phyloP scores from a whole-genome alignment of 495 filamentous ascomycete genomes.

The Cenococcum geophilum region DNA sequence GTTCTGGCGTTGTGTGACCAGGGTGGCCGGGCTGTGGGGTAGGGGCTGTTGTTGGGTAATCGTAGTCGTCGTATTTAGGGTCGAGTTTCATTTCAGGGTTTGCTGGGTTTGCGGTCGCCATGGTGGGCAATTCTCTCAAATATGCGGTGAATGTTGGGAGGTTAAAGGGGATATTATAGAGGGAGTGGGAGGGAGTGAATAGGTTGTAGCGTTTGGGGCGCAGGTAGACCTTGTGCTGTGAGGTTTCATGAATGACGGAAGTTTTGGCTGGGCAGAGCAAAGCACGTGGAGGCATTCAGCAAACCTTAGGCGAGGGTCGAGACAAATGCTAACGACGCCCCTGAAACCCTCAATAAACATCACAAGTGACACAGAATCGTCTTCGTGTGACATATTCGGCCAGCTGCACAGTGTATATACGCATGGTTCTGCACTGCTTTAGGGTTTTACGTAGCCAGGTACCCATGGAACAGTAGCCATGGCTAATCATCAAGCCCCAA shows the following conservation, averaged over 20 bases:
- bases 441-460: no score
- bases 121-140: conserved; percentile 6
- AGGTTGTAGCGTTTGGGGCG: neutral
- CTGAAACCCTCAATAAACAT: no score
- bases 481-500: no score
- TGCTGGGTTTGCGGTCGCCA: conserved; percentile 18
- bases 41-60: conserved; percentile 76
- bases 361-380: no score
- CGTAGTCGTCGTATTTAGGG: conserved; percentile 93
- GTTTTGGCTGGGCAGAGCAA: neutral
- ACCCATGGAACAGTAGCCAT: no score
- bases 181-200: neutral
- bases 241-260: neutral
- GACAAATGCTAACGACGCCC: no score
- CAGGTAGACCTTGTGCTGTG: neutral
- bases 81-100: conserved; percentile 53
- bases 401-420: no score
- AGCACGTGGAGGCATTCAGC: neutral
- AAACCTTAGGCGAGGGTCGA: neutral
- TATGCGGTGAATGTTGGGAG: neutral
- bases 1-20: conserved; percentile 76
- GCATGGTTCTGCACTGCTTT: no score
- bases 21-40: conserved; percentile 69
- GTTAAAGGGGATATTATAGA: neutral
- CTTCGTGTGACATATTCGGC: no score